phyloP scores from a whole-genome alignment of 768 basidiomycete species.

The Leccinum aurantiacum region DNA sequence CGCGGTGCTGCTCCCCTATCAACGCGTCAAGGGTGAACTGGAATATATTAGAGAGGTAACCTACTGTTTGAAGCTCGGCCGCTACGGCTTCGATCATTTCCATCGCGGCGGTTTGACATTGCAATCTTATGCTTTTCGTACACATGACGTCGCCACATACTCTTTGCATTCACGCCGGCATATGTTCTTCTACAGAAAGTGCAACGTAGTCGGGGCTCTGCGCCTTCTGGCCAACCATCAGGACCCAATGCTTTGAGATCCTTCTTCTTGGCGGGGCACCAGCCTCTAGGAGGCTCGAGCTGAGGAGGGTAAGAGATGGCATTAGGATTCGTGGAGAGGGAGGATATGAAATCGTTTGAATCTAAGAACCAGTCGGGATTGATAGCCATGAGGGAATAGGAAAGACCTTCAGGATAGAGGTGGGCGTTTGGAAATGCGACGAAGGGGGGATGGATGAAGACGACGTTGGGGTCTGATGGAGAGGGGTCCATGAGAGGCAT shows the following conservation, averaged over 20 bases:
- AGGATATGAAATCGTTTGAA: constrained; percentile 58
- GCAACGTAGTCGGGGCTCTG: constrained; percentile 76
- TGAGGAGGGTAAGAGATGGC: constrained; percentile 73
- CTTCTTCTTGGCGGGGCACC: constrained; percentile 86
- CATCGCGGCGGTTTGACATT: constrained; percentile 83
- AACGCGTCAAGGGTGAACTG: constrained; percentile 22
- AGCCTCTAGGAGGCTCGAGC: constrained; percentile 81
- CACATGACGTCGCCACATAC: constrained; percentile 89
- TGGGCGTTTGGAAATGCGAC: constrained; percentile 61
- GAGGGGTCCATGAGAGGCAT: constrained; percentile 66
- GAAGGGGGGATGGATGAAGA: constrained; percentile 80
- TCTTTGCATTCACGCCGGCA: constrained; percentile 85
- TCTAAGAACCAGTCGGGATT: constrained; percentile 83
- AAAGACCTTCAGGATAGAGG: constrained; percentile 62
- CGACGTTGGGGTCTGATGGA: constrained; percentile 58
- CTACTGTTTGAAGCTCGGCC: constrained; percentile 65
- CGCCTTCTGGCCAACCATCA: constrained; percentile 78
- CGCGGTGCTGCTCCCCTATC: constrained; percentile 65
- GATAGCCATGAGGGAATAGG: constrained; percentile 68
- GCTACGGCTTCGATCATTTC: constrained; percentile 55
- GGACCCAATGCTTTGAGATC: constrained; percentile 66
- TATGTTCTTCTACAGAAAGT: constrained; percentile 84
- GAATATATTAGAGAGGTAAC: constrained; percentile 28
- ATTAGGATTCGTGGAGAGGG: constrained; percentile 43
- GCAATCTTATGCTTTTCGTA: constrained; percentile 90